Evolutionary conservation across 345 rosid genomes (phyloP).

Genomic region (Gossypium arboreum): DNA sequence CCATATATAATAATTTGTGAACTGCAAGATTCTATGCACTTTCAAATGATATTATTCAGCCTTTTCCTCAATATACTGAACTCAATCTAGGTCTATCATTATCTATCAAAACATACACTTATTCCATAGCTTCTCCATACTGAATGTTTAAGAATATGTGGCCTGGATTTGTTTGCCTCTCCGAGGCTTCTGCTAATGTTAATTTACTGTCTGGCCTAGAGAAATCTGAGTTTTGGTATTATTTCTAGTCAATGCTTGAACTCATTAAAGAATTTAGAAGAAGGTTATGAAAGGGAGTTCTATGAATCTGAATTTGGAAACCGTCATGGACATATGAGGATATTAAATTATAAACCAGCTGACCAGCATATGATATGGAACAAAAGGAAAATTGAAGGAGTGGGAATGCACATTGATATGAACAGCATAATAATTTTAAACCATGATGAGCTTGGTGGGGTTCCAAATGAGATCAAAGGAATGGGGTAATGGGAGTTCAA

Average conservation of each 20-base stretch:
- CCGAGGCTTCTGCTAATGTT: too few species aligned
- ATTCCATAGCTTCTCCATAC: constrained; percentile 70
- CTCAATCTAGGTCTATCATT: too few species aligned
- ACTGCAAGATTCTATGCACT: constrained; percentile 26
- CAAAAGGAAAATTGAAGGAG: constrained; percentile 55
- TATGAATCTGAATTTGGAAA: constrained; percentile 38
- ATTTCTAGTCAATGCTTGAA: constrained; percentile 13
- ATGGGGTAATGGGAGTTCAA: too few species aligned
- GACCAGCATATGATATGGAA: constrained; percentile 22
- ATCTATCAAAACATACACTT: constrained; percentile 16
- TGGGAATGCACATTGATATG: constrained; percentile 78
- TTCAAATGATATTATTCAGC: too few species aligned
- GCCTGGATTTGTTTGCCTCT: constrained; percentile 51
- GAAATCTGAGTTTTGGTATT: constrained; percentile 47
- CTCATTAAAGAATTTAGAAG: constrained; percentile 47
- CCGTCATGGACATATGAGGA: constrained; percentile 62
- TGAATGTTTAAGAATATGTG: constrained; percentile 55
- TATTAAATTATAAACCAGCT: constrained; percentile 55
- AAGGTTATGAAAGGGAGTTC: constrained; percentile 32
- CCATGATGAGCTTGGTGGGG: constrained; percentile 47
- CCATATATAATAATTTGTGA: constrained; percentile 38
- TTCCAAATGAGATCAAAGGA: too few species aligned
- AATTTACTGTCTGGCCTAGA: constrained; percentile 10
- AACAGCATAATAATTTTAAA: constrained; percentile 70
- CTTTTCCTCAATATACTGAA: too few species aligned